These are phyloP conservation scores for Prunus armeniaca DNA, from an alignment of 306 rosid genomes.

Conservation along the genomic window DNA sequence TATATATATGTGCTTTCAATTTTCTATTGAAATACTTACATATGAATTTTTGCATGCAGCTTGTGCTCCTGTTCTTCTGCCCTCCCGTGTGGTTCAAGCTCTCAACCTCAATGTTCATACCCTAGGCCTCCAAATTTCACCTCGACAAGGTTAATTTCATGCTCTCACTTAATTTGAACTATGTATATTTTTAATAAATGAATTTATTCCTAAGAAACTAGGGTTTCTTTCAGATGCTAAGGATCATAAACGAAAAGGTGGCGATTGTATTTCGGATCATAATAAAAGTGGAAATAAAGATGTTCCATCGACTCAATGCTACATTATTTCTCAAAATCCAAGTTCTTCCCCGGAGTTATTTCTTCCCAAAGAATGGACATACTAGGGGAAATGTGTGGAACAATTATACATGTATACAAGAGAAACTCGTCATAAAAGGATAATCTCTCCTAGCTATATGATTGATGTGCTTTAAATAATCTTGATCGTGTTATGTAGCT, in stretches of 20 bases:
- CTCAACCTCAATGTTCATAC: constrained; percentile 67
- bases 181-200: background rate
- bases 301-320: constrained; percentile 30
- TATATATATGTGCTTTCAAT: too few relatives aligned
- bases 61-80: constrained; percentile 71
- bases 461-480: constrained; percentile 5
- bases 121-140: constrained; percentile 57
- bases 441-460: background rate
- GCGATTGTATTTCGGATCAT: constrained; percentile 16
- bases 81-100: constrained; percentile 68
- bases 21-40: too few relatives aligned
- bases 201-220: background rate
- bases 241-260: background rate
- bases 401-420: background rate
- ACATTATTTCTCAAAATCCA: constrained; percentile 41
- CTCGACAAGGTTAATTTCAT: constrained; percentile 39
- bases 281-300: constrained; percentile 31
- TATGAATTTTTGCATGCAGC: constrained; percentile 28
- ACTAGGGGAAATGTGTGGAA: constrained; percentile 16
- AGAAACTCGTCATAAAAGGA: background rate
- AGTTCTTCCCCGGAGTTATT: constrained; percentile 42
- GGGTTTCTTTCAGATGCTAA: constrained; percentile 7
- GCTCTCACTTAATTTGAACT: background rate
- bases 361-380: constrained; percentile 90
- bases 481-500: background rate